A percentile compares a stretch with the other conserved stretches of the same genome.
Conservation (phyloP, 1,139 yeast species). For the Pichia sp. region DNA sequence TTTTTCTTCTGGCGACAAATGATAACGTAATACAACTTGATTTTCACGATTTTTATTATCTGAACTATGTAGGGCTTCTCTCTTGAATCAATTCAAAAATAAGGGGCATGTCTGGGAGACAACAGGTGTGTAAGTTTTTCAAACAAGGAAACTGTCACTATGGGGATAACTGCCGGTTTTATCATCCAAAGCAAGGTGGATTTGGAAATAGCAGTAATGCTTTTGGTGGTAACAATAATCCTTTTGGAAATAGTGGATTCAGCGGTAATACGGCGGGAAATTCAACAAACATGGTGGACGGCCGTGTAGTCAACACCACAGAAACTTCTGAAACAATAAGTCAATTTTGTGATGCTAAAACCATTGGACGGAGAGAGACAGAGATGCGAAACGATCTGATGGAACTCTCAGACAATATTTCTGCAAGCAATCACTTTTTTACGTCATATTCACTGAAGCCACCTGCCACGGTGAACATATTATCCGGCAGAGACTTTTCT, state of each 20-base stretch:
- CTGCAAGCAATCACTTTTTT: constrained; percentile 18
- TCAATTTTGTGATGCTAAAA: constrained; percentile 9
- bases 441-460: constrained; percentile 30
- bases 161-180: constrained; percentile 33
- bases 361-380: constrained; percentile 12
- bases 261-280: not conserved
- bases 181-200: constrained; percentile 24
- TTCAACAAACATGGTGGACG: not conserved
- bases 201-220: constrained; percentile 4
- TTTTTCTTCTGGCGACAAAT: no score
- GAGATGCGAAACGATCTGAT: constrained; percentile 26
- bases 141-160: constrained; percentile 29
- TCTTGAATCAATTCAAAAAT: no score
- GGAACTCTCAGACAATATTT: constrained; percentile 7
- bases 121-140: constrained; percentile 32
- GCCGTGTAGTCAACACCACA: not conserved
- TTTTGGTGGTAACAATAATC: not conserved
- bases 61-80: no score
- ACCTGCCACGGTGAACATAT: constrained; percentile 35
- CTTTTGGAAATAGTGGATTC: not conserved
- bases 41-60: no score
- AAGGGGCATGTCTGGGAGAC: not conserved
- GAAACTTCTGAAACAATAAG: constrained; percentile 1
- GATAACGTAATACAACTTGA: no score
- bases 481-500: constrained; percentile 47